phyloP scores from a whole-genome alignment of 225 moss, liverwort and hornwort genomes.

The Antitrichia curtipendula region DNA sequence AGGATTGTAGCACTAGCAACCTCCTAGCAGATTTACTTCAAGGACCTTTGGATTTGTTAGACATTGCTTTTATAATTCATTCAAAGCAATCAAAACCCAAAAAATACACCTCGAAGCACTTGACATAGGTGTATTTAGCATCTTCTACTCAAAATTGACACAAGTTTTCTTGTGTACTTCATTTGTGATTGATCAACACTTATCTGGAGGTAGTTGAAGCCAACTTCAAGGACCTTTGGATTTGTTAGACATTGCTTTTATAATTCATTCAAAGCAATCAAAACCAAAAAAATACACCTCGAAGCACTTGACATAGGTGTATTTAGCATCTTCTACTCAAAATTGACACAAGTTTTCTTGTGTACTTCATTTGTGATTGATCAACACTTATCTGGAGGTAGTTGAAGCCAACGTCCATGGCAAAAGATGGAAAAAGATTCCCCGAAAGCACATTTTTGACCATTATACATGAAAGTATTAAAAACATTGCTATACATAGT shows the following conservation, averaged over 20 bases:
- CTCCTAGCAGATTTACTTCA: neutral
- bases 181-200: neutral
- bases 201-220: neutral
- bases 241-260: neutral
- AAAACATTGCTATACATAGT: neutral
- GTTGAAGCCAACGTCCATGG: neutral
- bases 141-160: neutral
- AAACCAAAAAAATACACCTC: neutral
- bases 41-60: neutral
- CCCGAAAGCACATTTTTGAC: neutral
- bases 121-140: fast-evolving
- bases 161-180: neutral
- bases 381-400: neutral
- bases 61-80: neutral
- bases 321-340: neutral
- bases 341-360: neutral
- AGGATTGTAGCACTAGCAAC: fast-evolving
- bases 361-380: neutral
- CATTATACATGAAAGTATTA: neutral
- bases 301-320: fast-evolving
- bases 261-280: neutral
- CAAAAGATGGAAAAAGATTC: neutral
- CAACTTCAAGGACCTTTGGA: neutral
- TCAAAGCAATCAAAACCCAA: neutral
- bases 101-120: neutral